Percentiles rank a stretch among this genome's conserved stretches.
Evolutionary conservation across 306 rosid genomes (phyloP).

Genomic region (Amphicarpaea edgeworthii): DNA sequence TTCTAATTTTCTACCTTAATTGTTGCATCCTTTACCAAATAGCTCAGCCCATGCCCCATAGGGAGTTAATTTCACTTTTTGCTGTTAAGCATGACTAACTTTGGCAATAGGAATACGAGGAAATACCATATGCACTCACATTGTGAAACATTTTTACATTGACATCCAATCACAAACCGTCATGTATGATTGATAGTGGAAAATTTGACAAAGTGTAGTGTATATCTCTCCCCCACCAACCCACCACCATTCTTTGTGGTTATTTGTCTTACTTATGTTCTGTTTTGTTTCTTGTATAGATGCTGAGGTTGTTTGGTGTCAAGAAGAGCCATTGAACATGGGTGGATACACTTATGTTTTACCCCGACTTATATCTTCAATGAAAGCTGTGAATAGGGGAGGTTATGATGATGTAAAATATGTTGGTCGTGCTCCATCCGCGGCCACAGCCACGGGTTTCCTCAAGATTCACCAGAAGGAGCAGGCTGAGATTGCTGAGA

Average conservation of each 20-base stretch:
- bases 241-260: no score
- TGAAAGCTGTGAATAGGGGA: slow-evolving; percentile 81
- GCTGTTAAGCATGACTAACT: not conserved
- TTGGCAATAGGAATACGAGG: not conserved
- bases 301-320: slow-evolving; percentile 97
- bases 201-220: no score
- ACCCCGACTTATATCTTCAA: slow-evolving; percentile 78
- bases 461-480: slow-evolving; percentile 80
- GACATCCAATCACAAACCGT: no score
- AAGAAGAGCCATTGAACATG: slow-evolving; percentile 99
- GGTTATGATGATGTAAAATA: slow-evolving; percentile 75
- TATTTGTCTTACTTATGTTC: slow-evolving; percentile 20
- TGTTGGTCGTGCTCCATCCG: slow-evolving; percentile 91
- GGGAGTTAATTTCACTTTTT: not conserved
- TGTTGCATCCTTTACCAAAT: slow-evolving; percentile 2
- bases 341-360: slow-evolving; percentile 79
- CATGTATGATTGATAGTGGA: no score
- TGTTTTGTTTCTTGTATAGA: slow-evolving; percentile 56
- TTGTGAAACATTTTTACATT: no score
- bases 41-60: not conserved
- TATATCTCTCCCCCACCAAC: no score
- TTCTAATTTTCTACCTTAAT: not conserved
- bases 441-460: slow-evolving; percentile 95
- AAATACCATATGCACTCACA: no score
- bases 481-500: slow-evolving; percentile 80